Evolutionary conservation across 345 rosid genomes (phyloP), one percentile per base, ranked within the genome.

Genomic region (Salix caprea): DNA sequence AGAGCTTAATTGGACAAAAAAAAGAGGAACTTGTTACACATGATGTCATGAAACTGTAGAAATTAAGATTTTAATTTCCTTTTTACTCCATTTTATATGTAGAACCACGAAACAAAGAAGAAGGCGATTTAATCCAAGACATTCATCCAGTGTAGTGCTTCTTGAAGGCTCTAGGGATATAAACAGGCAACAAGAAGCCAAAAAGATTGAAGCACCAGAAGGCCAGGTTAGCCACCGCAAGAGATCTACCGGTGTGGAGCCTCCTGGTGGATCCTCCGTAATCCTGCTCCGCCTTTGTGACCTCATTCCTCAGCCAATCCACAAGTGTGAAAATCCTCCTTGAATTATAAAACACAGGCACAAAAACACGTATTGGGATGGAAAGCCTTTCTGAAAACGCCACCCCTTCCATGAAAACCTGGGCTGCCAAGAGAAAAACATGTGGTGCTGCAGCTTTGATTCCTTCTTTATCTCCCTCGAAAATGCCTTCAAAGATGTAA

Each of bases 171-270:
- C 67, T 89, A 1, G 97, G 97, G 67, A 92, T 82, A 73, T 90
- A 92, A 79, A 93, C 88, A 75, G 99, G 98, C 76, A 96, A 79
- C 87, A 96, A 75, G 81, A 96, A 88, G 13, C 94, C 89, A 79
- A 92, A 90, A 46, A 96, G 89, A 87, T 96, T 96, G 85, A 87
- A 94, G 85, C 94, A 80, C 98, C 98, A 90, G 26, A 96, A 66
- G 19, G 85, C 97, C 84, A 89, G 76, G 65, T 96, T 95, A 24
- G 89, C 90, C 78, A 80, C 77, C 18, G 94, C 96, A 26, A 93
- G 90, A 21, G 70, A 84, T 80, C 90, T 86, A 0, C 98, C 99
- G 69, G 82, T 75, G 19, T 50, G 73, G 44, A 90, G 10, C 74
- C 98, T 81, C 87, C 86, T 56, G 21, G 79, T 76, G 14, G 91